Percentiles rank a stretch among this genome's conserved stretches.
Evolutionary conservation across 352 stramenopile species (phyloP).

Genomic region (Blastocystis sp.): DNA sequence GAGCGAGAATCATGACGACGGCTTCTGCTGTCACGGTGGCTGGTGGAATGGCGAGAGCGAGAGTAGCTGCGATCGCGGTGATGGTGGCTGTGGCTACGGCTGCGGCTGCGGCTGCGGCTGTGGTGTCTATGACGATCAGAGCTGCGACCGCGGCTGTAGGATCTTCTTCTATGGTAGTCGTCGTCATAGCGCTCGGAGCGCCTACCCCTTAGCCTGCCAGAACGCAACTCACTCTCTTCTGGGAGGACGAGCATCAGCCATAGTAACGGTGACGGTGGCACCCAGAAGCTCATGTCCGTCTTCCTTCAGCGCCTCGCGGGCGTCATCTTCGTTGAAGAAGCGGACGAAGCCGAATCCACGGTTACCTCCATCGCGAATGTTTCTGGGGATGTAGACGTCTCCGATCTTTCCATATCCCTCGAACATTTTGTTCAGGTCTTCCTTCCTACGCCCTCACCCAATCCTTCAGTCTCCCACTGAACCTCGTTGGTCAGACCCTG

Average conservation of each 20-base stretch:
- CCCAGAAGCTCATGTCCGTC: slow-evolving; percentile 26
- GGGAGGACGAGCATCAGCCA: slow-evolving; percentile 60
- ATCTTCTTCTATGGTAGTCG: neutral
- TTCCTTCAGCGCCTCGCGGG: slow-evolving; percentile 32
- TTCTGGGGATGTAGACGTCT: slow-evolving; percentile 64
- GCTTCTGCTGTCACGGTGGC: slow-evolving; percentile 30
- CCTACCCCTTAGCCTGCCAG: neutral
- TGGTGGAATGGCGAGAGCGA: slow-evolving; percentile 36
- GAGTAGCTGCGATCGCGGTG: slow-evolving; percentile 35
- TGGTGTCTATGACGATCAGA: slow-evolving; percentile 33
- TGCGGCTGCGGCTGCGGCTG: slow-evolving; percentile 30
- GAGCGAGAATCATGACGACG: slow-evolving; percentile 23
- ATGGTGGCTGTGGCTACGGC: slow-evolving; percentile 29
- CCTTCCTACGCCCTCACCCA: slow-evolving; percentile 26
- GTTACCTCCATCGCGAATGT: slow-evolving; percentile 38
- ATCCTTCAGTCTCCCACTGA: slow-evolving; percentile 6
- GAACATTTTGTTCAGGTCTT: slow-evolving; percentile 65
- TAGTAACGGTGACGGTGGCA: neutral
- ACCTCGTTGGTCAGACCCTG: slow-evolving; percentile 33
- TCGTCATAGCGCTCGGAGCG: neutral
- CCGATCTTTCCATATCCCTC: slow-evolving; percentile 64
- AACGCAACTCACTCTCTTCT: slow-evolving; percentile 33
- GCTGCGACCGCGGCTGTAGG: slow-evolving; percentile 14
- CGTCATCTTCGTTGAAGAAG: slow-evolving; percentile 52
- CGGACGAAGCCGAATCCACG: slow-evolving; percentile 66